Evolutionary conservation across 495 filamentous ascomycete genomes (phyloP).

Genomic region (Massariosphaeria phaeospora): DNA sequence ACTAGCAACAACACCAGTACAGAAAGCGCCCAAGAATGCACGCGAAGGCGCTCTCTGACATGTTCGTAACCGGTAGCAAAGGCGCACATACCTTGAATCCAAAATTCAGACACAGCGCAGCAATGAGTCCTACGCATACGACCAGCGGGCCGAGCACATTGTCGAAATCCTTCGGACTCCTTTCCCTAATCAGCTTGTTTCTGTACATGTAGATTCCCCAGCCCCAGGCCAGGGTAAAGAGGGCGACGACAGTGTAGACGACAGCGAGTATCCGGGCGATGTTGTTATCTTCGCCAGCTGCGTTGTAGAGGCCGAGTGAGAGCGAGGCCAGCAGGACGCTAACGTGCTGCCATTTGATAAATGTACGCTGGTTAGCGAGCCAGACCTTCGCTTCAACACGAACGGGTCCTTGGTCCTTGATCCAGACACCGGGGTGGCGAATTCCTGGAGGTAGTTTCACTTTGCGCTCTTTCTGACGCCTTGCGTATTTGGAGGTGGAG

Average conservation of each 20-base stretch:
- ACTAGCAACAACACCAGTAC: not conserved
- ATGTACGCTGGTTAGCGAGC: slow-evolving; percentile 96
- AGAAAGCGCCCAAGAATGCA: too few relatives aligned
- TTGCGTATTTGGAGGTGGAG: slow-evolving; percentile 65
- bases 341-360: slow-evolving; percentile 96
- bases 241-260: slow-evolving; percentile 74
- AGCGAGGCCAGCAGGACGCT: slow-evolving; percentile 76
- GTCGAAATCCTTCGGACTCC: slow-evolving; percentile 91
- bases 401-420: slow-evolving; percentile 88
- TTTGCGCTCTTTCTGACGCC: slow-evolving; percentile 43
- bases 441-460: slow-evolving; percentile 73
- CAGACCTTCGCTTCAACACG: slow-evolving; percentile 95
- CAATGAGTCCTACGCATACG: slow-evolving; percentile 70
- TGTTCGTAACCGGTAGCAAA: too few relatives aligned
- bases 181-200: slow-evolving; percentile 68
- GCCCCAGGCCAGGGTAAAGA: slow-evolving; percentile 82
- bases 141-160: slow-evolving; percentile 77
- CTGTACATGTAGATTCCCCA: slow-evolving; percentile 74
- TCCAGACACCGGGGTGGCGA: slow-evolving; percentile 71
- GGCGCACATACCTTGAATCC: slow-evolving; percentile 56
- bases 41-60: too few relatives aligned
- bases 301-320: slow-evolving; percentile 80
- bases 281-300: slow-evolving; percentile 64
- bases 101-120: slow-evolving; percentile 84
- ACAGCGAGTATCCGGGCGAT: slow-evolving; percentile 71